phyloP scores from a whole-genome alignment of 768 basidiomycete genomes.

The Russula sp. region DNA sequence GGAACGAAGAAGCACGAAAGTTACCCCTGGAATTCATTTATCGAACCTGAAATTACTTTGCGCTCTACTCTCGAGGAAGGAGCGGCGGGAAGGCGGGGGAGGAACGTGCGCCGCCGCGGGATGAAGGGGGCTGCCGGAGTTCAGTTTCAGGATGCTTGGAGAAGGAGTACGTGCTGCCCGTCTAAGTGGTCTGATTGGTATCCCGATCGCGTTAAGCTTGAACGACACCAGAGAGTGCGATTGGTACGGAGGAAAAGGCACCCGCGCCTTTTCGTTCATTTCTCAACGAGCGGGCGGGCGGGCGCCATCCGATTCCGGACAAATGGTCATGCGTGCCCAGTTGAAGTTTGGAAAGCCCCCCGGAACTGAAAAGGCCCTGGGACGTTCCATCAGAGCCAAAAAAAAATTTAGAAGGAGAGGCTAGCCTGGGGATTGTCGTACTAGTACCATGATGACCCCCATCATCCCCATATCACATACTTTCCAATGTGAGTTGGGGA shows the following conservation, averaged over 20 bases:
- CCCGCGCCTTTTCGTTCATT: neutral
- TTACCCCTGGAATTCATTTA: slow-evolving; percentile 8
- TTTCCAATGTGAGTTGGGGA: neutral
- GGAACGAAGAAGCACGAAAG: neutral
- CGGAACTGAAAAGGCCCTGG: neutral
- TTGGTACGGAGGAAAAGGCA: slow-evolving; percentile 11
- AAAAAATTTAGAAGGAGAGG: too few species aligned
- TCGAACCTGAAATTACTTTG: slow-evolving; percentile 4
- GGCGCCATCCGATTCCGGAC: slow-evolving; percentile 6
- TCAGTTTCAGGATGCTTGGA: too few species aligned
- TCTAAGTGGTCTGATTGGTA: too few species aligned
- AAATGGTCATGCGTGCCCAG: neutral
- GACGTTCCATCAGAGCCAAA: neutral
- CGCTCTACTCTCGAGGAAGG: slow-evolving; percentile 4
- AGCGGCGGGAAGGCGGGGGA: neutral
- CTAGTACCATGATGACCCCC: neutral
- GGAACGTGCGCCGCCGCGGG: neutral
- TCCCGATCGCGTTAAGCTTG: neutral
- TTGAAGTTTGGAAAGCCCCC: neutral
- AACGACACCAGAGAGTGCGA: slow-evolving; percentile 7
- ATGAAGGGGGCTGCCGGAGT: neutral
- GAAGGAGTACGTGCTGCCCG: too few species aligned
- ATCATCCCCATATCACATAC: neutral
- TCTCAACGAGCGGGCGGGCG: neutral
- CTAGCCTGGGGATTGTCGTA: neutral